Conservation (phyloP, 2,329 filamentous ascomycete genomes). For the Elsinoe arachidis region DNA sequence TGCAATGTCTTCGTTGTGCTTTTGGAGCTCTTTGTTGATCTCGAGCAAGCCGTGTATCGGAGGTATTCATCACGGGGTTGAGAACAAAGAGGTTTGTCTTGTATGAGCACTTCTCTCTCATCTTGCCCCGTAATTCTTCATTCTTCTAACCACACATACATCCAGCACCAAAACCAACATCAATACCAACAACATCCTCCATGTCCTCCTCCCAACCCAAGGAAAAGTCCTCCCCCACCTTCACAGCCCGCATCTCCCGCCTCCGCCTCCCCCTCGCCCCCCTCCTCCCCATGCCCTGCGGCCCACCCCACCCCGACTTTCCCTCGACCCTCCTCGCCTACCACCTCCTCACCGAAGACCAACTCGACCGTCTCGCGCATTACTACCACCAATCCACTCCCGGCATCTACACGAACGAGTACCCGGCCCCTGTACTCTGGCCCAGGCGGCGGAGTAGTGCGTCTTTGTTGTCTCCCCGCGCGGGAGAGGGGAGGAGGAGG, state of each 20-base stretch:
- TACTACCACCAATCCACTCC: slow-evolving; percentile 66
- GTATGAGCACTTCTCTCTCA: too few species aligned
- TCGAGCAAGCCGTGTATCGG: too few species aligned
- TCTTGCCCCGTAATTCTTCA: too few species aligned
- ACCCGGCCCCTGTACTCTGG: slow-evolving; percentile 64
- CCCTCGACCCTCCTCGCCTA: slow-evolving; percentile 60
- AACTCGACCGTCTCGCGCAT: slow-evolving; percentile 60
- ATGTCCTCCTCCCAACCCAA: neutral
- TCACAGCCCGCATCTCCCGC: slow-evolving; percentile 54
- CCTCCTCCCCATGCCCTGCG: slow-evolving; percentile 50
- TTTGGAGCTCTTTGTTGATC: too few species aligned
- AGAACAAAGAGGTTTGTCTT: too few species aligned
- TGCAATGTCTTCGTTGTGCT: too few species aligned
- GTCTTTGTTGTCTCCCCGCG: neutral
- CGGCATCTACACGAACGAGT: slow-evolving; percentile 46
- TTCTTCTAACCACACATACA: neutral
- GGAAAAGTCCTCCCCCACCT: slow-evolving; percentile 17
- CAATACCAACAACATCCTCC: neutral
- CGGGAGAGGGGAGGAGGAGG: neutral
- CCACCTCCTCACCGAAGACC: slow-evolving; percentile 61
- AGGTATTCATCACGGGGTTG: too few species aligned
- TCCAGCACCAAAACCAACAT: neutral
- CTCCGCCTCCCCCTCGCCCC: slow-evolving; percentile 59
- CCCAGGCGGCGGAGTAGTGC: neutral
- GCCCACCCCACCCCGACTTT: slow-evolving; percentile 56